A percentile compares a stretch with the other conserved stretches of the same genome.
Evolutionary conservation across 805 yeast species (phyloP).

Genomic region (Komagataella pseudopastoris): DNA sequence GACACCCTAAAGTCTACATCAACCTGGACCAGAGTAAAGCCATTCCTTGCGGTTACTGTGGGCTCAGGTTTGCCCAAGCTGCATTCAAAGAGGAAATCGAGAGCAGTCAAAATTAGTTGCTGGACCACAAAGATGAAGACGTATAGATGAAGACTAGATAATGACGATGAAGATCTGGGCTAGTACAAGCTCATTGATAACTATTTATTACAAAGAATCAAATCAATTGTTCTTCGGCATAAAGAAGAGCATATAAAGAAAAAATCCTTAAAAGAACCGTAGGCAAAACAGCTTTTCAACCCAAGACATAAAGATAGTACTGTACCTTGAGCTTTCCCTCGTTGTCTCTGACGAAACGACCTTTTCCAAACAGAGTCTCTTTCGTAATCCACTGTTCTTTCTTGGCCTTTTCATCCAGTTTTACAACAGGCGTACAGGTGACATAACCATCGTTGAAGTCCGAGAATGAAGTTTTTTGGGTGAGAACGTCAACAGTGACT

Average conservation of each 20-base stretch:
- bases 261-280: background rate
- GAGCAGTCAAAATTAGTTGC: background rate
- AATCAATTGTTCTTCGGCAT: background rate
- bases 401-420: constrained; percentile 25
- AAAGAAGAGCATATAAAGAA: background rate
- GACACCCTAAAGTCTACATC: constrained; percentile 76
- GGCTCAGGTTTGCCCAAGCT: constrained; percentile 48
- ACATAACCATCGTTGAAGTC: constrained; percentile 34
- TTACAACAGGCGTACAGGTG: constrained; percentile 31
- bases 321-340: constrained; percentile 36
- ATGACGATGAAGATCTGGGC: background rate
- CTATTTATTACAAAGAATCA: background rate
- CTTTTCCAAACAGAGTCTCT: constrained; percentile 41
- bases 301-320: constrained; percentile 32
- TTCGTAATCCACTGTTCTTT: constrained; percentile 37
- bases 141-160: background rate
- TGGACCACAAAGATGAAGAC: background rate
- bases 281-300: background rate
- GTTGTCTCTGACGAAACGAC: constrained; percentile 39
- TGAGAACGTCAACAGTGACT: constrained; percentile 20
- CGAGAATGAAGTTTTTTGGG: constrained; percentile 16
- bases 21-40: constrained; percentile 68
- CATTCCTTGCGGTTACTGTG: constrained; percentile 73
- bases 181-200: background rate
- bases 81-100: constrained; percentile 30